These are phyloP conservation scores for Erysimum cheiranthoides DNA, from an alignment of 345 rosid genomes.

Conservation along the genomic window DNA sequence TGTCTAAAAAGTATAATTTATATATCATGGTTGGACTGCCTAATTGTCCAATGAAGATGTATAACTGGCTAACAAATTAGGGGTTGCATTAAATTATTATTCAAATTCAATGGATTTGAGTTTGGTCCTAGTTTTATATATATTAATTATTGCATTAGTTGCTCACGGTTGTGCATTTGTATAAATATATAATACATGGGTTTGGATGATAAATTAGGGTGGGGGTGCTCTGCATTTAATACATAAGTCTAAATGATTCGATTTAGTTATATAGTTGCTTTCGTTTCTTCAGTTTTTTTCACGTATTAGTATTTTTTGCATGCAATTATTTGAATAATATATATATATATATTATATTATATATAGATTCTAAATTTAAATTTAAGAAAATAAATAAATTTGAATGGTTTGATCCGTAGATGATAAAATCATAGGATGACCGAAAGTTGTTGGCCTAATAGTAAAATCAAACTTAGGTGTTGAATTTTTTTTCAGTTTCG, in stretches of 20 bases:
- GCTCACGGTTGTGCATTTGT: constrained; percentile 30
- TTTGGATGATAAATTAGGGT: not conserved
- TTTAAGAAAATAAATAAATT: not conserved
- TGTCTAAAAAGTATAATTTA: constrained; percentile 17
- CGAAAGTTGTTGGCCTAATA: constrained; percentile 39
- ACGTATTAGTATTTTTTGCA: not conserved
- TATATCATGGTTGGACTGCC: constrained; percentile 26
- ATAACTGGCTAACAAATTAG: constrained; percentile 31
- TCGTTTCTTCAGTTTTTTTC: not conserved
- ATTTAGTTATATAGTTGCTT: not conserved
- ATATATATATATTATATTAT: too few species aligned
- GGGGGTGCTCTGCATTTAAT: constrained; percentile 26
- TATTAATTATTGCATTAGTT: constrained; percentile 27
- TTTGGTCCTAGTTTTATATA: constrained; percentile 29
- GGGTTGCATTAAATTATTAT: constrained; percentile 5
- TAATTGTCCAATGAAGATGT: constrained; percentile 28
- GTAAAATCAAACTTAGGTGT: constrained; percentile 27
- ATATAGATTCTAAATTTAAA: not conserved
- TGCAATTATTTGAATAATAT: too few species aligned
- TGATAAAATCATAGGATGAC: constrained; percentile 27
- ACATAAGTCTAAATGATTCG: not conserved
- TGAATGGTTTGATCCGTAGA: not conserved
- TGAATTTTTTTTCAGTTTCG: constrained; percentile 12
- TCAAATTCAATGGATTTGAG: constrained; percentile 39
- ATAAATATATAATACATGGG: constrained; percentile 17